Percentiles rank a stretch among this genome's conserved stretches.
Evolutionary conservation across 768 basidiomycete species (phyloP).

Genomic region (Mycena pura): DNA sequence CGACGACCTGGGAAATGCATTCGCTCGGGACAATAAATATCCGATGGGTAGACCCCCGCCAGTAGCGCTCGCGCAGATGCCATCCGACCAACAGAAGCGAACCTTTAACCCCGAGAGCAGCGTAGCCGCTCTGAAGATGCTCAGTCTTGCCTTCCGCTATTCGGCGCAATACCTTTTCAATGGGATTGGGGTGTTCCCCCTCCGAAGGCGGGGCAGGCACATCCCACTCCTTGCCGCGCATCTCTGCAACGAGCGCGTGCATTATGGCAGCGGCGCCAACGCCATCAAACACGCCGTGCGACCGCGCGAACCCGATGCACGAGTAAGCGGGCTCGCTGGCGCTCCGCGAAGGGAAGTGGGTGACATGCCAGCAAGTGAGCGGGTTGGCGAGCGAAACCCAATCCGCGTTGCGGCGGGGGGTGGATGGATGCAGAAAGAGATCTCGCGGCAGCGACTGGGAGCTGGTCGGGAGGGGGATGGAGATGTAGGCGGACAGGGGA

Average conservation of each 20-base stretch:
- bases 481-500: constrained; percentile 44
- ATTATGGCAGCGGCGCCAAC: constrained; percentile 45
- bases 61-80: constrained; percentile 45
- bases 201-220: constrained; percentile 40
- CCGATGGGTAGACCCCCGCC: constrained; percentile 43
- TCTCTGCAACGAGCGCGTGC: constrained; percentile 47
- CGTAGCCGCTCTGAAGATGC: constrained; percentile 28
- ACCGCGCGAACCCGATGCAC: constrained; percentile 49
- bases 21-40: constrained; percentile 42
- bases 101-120: constrained; percentile 37
- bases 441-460: constrained; percentile 44
- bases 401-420: constrained; percentile 42
- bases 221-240: constrained; percentile 44
- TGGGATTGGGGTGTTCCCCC: constrained; percentile 41
- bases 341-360: constrained; percentile 43
- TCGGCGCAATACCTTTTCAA: constrained; percentile 38
- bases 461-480: constrained; percentile 39
- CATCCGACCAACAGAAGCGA: constrained; percentile 40
- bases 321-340: constrained; percentile 38
- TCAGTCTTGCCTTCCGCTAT: background rate
- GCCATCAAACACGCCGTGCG: constrained; percentile 51
- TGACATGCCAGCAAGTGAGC: constrained; percentile 53
- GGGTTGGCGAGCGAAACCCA: constrained; percentile 45
- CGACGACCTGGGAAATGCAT: constrained; percentile 36
- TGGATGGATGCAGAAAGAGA: constrained; percentile 46